phyloP scores from a whole-genome alignment of 164 flowering plant species.

The Hamamelis virginiana region DNA sequence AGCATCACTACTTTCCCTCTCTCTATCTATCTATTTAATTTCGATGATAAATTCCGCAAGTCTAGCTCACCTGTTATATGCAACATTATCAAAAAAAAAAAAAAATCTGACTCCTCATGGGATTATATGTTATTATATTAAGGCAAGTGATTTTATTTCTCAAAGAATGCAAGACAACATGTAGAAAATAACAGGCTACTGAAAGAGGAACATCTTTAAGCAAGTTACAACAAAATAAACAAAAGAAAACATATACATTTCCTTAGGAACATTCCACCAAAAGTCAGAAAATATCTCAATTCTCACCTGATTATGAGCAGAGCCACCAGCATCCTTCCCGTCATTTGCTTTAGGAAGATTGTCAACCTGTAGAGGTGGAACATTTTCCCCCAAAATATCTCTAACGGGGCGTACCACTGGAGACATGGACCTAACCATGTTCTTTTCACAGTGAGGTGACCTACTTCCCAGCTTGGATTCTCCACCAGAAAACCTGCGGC shows the following conservation, averaged over 20 bases:
- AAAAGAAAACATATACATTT: not conserved
- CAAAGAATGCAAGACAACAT: not conserved
- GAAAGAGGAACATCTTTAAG: not conserved
- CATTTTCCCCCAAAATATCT: conserved; percentile 32
- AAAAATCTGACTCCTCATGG: not conserved
- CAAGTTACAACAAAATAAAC: too few relatives aligned
- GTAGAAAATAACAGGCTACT: not conserved
- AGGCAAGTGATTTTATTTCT: not conserved
- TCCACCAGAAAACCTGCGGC: conserved; percentile 18
- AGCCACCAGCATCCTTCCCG: conserved; percentile 21
- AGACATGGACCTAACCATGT: conserved; percentile 13
- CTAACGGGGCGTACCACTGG: conserved; percentile 21
- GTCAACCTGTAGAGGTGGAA: conserved; percentile 16
- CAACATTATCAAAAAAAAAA: too few relatives aligned
- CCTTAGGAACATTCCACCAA: not conserved
- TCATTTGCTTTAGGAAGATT: conserved; percentile 22
- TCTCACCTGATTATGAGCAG: conserved; percentile 30
- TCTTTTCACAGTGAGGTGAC: conserved; percentile 26
- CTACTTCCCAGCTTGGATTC: conserved; percentile 18
- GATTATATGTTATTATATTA: not conserved
- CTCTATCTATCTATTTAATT: too few relatives aligned
- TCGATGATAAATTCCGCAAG: too few relatives aligned
- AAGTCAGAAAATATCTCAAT: not conserved
- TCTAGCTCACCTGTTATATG: too few relatives aligned
- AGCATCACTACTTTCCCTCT: too few relatives aligned